Evolutionary conservation across 2,329 filamentous ascomycete species (phyloP).

Genomic region (Neonectria sp.): DNA sequence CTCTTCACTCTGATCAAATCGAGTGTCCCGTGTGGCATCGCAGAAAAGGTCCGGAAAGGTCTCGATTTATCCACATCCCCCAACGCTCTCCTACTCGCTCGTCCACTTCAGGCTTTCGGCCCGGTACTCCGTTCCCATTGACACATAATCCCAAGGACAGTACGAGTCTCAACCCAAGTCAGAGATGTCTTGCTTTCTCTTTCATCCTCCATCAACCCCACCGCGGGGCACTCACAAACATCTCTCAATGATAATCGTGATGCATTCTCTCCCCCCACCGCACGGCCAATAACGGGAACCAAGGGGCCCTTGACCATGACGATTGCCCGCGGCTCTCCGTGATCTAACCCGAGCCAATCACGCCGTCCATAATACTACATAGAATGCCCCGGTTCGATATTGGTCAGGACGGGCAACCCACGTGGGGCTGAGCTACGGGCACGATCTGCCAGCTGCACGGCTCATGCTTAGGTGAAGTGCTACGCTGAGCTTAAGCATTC

Average conservation of each 20-base stretch:
- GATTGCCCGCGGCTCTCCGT: constrained; percentile 28
- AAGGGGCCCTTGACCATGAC: constrained; percentile 14
- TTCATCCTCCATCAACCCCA: constrained; percentile 39
- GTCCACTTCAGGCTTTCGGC: not conserved
- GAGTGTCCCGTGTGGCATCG: not conserved
- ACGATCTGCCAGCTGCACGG: constrained; percentile 3
- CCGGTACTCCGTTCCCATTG: not conserved
- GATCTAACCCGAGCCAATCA: constrained; percentile 41
- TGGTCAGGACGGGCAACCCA: constrained; percentile 30
- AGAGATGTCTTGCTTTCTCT: not conserved
- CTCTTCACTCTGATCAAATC: not conserved
- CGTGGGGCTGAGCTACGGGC: constrained; percentile 37
- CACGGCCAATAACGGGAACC: constrained; percentile 34
- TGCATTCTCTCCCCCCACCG: not conserved
- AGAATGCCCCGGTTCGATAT: constrained; percentile 25
- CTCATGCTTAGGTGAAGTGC: constrained; percentile 3
- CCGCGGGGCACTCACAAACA: constrained; percentile 39
- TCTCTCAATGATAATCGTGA: constrained; percentile 20
- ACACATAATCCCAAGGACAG: not conserved
- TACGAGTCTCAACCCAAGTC: not conserved
- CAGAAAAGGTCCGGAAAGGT: not conserved
- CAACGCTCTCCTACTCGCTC: not conserved
- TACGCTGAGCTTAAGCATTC: not conserved
- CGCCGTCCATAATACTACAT: constrained; percentile 35
- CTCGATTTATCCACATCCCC: not conserved